Base-by-base conservation (phyloP, 352 stramenopile genomes). In the Peronosclerospora sorghi region DNA sequence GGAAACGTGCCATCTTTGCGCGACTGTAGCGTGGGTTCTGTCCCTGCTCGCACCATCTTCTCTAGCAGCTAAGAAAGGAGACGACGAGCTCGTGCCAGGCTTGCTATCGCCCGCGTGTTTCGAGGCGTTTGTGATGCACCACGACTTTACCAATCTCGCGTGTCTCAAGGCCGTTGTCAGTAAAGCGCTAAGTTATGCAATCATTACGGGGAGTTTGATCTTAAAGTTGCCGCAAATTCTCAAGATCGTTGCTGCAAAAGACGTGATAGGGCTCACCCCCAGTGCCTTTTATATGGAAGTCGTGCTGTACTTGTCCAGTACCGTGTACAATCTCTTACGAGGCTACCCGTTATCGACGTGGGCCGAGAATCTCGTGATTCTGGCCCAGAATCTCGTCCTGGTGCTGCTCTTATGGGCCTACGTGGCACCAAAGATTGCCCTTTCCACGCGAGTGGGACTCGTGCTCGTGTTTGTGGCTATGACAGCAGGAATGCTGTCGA, bases 181-280 rank as follows among this genome's bases (percentile, higher is more conserved):
- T 67, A 94, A 92, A 57, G 56, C 54, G 8, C 64, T 94, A 34
- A 81, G 82, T 30, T 94, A 92, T 54, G 75, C 74, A 29, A 94
- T 94, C 64, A 90, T 94, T 56, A 67, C 74, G 20, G 82, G 73
- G 37, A 81, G 69, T 38, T 60, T 88, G 35, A 81, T 94, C 54
- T 73, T 94, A 41, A 94, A 94, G 55, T 48, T 94, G 37, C 82
- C 82, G 32, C 82, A 94, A 53, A 94, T 94, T 58, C 59, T 94
- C 44, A 94, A 94, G 68, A 92, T 94, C 45, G 14, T 92, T 18
- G 41, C 52, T 5, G 81, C 75, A 15, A 83, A 73, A 41, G 75
- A 89, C 39, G 82, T 92, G 34, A 90, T 79, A 34, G 82, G 82
- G 0, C 65, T 94, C 41, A 94, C 75, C 18, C 79, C 80, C 6